phyloP scores from a whole-genome alignment of 179 eudicot species.

The Camellia oleifera region DNA sequence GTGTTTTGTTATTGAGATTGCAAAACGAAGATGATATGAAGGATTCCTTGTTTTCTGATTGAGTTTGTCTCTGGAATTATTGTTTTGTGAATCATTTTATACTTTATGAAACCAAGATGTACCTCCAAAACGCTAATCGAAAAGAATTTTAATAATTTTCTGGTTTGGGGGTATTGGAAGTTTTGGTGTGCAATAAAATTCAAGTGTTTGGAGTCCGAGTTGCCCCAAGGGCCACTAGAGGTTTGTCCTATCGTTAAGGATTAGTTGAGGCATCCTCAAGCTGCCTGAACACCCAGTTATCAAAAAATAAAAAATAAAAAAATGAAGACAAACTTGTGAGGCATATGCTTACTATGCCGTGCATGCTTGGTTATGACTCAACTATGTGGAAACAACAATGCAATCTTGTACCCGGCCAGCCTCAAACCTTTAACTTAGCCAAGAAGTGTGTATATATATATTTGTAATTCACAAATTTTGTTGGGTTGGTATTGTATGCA shows the following conservation, averaged over 20 bases:
- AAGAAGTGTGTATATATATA: neutral
- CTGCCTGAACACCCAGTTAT: no score
- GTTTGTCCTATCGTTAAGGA: no score
- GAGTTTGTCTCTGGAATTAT: neutral
- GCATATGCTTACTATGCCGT: no score
- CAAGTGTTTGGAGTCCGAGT: no score
- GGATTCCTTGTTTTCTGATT: neutral
- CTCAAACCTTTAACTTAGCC: neutral
- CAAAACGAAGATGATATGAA: neutral
- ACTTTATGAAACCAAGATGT: neutral
- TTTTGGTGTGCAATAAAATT: no score
- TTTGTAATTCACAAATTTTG: no score
- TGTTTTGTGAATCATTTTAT: neutral
- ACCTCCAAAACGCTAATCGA: neutral
- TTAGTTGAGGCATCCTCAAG: neutral
- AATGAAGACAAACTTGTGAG: neutral
- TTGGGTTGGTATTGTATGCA: neutral
- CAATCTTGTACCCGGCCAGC: neutral
- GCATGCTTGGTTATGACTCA: neutral
- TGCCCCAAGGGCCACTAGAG: no score
- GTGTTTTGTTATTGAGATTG: neutral
- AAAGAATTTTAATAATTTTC: neutral
- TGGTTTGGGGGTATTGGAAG: no score
- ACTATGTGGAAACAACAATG: neutral
- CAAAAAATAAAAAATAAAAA: no score